A percentile compares a stretch with the other conserved stretches of the same genome.
Conservation (phyloP, 805 yeast species). For the Phaffomyces opuntiae region DNA sequence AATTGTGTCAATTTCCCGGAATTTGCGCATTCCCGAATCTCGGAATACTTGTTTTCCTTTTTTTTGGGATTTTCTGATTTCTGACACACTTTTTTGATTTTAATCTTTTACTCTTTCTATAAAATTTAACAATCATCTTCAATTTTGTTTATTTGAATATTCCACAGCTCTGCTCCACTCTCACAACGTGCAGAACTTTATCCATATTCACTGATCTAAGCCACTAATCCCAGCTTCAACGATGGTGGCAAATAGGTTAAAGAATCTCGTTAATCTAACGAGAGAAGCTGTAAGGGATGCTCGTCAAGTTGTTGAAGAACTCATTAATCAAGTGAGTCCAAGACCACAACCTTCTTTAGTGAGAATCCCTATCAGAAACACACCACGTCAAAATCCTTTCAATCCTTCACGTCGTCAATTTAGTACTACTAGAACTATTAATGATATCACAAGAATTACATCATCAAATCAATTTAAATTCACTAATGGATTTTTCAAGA, state of each 20-base stretch:
- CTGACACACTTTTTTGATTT: too few species aligned
- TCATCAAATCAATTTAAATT: slow-evolving; percentile 6
- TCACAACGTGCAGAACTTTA: too few species aligned
- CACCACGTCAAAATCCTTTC: slow-evolving; percentile 11
- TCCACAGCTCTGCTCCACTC: too few species aligned
- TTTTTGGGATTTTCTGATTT: too few species aligned
- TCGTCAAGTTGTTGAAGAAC: slow-evolving; percentile 41
- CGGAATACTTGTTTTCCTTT: too few species aligned
- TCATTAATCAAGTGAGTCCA: slow-evolving; percentile 26
- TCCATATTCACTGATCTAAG: too few species aligned
- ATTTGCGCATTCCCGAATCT: too few species aligned
- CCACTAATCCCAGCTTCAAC: background rate
- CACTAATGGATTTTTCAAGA: background rate
- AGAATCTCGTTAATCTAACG: slow-evolving; percentile 39
- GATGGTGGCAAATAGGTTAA: slow-evolving; percentile 30
- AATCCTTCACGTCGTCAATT: slow-evolving; percentile 14
- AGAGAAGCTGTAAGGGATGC: slow-evolving; percentile 40
- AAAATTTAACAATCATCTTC: background rate
- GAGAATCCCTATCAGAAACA: slow-evolving; percentile 33
- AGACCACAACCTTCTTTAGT: slow-evolving; percentile 30
- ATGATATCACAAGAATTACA: slow-evolving; percentile 5
- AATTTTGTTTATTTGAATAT: background rate
- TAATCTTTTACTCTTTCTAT: too few species aligned
- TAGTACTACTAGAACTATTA: slow-evolving; percentile 10
- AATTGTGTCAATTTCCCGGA: too few species aligned